Conservation (phyloP, 1,139 yeast species). For the Magnusiomyces fungicola region DNA sequence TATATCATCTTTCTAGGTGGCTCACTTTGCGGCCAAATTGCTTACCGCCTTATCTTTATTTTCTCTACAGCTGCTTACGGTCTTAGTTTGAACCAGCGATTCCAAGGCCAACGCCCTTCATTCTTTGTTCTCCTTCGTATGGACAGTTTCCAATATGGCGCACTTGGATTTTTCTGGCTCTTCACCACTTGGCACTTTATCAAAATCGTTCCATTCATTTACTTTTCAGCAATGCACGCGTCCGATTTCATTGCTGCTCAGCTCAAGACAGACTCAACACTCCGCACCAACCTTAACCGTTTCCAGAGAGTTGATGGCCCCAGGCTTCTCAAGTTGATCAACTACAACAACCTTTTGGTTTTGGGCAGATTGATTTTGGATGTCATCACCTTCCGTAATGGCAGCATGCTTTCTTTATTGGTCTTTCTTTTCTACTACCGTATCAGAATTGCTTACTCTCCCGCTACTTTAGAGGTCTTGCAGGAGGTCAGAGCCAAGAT, state of each 20-base stretch:
- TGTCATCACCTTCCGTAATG: constrained; percentile 52
- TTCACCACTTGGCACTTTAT: constrained; percentile 44
- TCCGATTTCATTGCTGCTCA: constrained; percentile 52
- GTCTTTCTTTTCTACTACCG: constrained; percentile 60
- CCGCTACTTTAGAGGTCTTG: constrained; percentile 58
- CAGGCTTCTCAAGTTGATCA: constrained; percentile 55
- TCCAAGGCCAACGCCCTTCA: constrained; percentile 30
- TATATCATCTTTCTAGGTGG: constrained; percentile 16
- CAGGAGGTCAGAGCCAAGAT: constrained; percentile 54
- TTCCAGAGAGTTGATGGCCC: constrained; percentile 52
- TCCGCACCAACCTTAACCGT: constrained; percentile 35
- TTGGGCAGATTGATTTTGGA: constrained; percentile 42
- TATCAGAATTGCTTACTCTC: constrained; percentile 65
- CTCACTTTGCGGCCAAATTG: constrained; percentile 18
- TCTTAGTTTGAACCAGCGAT: constrained; percentile 53
- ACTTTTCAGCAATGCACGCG: constrained; percentile 65
- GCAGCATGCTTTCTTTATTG: constrained; percentile 56
- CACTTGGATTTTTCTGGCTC: constrained; percentile 51
- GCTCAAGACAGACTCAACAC: constrained; percentile 51
- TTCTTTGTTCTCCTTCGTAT: constrained; percentile 39
- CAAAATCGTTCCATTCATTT: constrained; percentile 55
- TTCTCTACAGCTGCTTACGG: constrained; percentile 70
- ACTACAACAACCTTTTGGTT: constrained; percentile 57
- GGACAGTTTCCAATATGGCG: constrained; percentile 56
- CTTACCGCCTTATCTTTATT: constrained; percentile 54